A percentile compares a stretch with the other conserved stretches of the same genome.
phyloP scores from a whole-genome alignment of 371 early-diverging fungal species.

The Blastocladiella emersonii region DNA sequence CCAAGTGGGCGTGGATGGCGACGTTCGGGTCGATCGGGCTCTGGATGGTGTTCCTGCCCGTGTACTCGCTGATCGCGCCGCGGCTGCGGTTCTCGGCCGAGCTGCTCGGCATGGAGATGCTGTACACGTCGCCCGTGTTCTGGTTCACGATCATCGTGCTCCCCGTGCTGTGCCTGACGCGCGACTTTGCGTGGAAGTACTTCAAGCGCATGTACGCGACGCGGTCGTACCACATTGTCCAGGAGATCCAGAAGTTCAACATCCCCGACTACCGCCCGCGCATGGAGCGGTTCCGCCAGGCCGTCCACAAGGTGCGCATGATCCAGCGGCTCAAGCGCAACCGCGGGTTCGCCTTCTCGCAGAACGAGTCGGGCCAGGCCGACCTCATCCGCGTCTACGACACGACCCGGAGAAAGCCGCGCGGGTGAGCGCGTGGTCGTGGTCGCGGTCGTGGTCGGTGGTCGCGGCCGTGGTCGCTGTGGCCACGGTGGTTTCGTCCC shows the following conservation, averaged over 20 bases:
- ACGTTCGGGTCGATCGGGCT: constrained; percentile 71
- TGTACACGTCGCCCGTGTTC: constrained; percentile 66
- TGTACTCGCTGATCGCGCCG: constrained; percentile 73
- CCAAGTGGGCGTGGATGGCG: constrained; percentile 43
- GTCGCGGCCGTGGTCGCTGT: too few species aligned
- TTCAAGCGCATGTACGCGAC: constrained; percentile 12
- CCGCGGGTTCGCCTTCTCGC: constrained; percentile 94
- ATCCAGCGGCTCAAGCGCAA: constrained; percentile 83
- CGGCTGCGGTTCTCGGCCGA: constrained; percentile 57
- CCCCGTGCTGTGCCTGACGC: constrained; percentile 61
- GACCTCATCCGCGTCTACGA: constrained; percentile 89
- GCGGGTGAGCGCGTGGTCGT: constrained; percentile 27
- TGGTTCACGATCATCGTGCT: constrained; percentile 74
- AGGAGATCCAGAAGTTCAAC: constrained; percentile 65
- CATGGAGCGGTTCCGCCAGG: constrained; percentile 92
- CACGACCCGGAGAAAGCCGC: constrained; percentile 83
- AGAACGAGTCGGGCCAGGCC: constrained; percentile 89
- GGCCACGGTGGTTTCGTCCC: too few species aligned
- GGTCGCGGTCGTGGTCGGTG: neutral
- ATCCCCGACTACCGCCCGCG: constrained; percentile 94
- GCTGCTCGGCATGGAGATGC: constrained; percentile 10
- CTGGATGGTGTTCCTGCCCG: constrained; percentile 74
- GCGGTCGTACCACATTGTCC: constrained; percentile 17
- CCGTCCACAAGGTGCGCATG: constrained; percentile 87
- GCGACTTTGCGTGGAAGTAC: constrained; percentile 85